Evolutionary conservation across 2,329 filamentous ascomycete genomes (phyloP).

Genomic region (Calycina marina): DNA sequence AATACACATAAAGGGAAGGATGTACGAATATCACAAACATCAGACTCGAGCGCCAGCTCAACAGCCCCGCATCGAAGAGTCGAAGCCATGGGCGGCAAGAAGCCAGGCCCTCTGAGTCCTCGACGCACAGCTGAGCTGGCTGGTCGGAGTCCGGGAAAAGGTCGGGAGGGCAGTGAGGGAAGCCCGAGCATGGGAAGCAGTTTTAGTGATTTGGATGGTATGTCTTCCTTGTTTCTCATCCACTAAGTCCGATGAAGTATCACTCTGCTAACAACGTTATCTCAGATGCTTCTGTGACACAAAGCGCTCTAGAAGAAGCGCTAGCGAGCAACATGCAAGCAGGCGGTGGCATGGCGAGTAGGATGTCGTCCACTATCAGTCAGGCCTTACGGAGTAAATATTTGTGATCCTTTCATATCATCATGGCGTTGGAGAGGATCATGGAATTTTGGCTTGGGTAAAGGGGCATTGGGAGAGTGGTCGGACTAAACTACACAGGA

Average conservation of each 20-base stretch:
- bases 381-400: constrained; percentile 51
- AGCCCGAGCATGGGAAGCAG: constrained; percentile 74
- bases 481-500: too few relatives aligned
- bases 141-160: constrained; percentile 37
- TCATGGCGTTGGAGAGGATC: too few relatives aligned
- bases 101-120: constrained; percentile 36
- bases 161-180: constrained; percentile 52
- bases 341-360: constrained; percentile 39
- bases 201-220: constrained; percentile 73
- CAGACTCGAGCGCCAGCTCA: constrained; percentile 48
- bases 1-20: constrained; percentile 3
- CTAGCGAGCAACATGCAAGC: constrained; percentile 58
- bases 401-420: constrained; percentile 11
- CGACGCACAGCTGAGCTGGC: constrained; percentile 43
- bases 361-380: constrained; percentile 53
- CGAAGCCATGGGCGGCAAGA: not conserved
- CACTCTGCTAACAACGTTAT: too few relatives aligned
- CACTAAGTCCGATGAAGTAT: too few relatives aligned
- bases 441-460: too few relatives aligned
- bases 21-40: constrained; percentile 26
- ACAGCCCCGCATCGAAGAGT: not conserved
- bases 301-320: constrained; percentile 67
- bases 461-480: too few relatives aligned
- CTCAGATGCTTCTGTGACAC: constrained; percentile 67
- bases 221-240: constrained; percentile 6